These are phyloP conservation scores for Hypoxylon sp. DNA, from an alignment of 2,329 filamentous ascomycete species.

Conservation along the genomic window DNA sequence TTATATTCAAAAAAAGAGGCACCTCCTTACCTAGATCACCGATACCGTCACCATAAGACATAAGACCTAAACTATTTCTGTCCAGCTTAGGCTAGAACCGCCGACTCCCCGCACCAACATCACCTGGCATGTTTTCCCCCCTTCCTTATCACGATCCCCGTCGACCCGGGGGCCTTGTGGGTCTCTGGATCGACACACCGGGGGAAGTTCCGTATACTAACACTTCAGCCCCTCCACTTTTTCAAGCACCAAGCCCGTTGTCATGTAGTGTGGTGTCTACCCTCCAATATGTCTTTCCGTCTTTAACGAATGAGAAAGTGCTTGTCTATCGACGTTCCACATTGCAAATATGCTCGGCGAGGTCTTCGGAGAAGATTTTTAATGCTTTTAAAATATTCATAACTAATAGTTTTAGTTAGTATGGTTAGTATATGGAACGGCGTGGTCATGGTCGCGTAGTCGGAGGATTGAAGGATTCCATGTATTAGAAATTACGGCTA, in stretches of 20 bases:
- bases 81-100: constrained; percentile 15
- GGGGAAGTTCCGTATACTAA: constrained; percentile 27
- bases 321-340: constrained; percentile 8
- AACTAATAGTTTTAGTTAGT: constrained; percentile 13
- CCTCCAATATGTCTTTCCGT: too few species aligned
- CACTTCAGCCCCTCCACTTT: constrained; percentile 2
- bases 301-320: constrained; percentile 9
- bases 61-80: constrained; percentile 33
- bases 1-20: not conserved
- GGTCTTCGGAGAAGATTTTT: not conserved
- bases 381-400: constrained; percentile 9
- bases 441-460: constrained; percentile 4
- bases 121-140: constrained; percentile 5
- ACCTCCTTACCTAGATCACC: constrained; percentile 1
- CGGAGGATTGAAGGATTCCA: not conserved
- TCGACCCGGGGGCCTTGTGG: constrained; percentile 22
- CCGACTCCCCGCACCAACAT: constrained; percentile 29
- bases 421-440: constrained; percentile 9
- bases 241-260: not conserved
- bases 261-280: not conserved
- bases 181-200: constrained; percentile 25
- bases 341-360: not conserved
- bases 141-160: constrained; percentile 30
- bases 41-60: constrained; percentile 4
- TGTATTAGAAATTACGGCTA: constrained; percentile 1